A percentile compares a stretch with the other conserved stretches of the same genome.
Conservation (phyloP, 768 basidiomycete species). For the Tylopilus plumbeoviolaceoides region DNA sequence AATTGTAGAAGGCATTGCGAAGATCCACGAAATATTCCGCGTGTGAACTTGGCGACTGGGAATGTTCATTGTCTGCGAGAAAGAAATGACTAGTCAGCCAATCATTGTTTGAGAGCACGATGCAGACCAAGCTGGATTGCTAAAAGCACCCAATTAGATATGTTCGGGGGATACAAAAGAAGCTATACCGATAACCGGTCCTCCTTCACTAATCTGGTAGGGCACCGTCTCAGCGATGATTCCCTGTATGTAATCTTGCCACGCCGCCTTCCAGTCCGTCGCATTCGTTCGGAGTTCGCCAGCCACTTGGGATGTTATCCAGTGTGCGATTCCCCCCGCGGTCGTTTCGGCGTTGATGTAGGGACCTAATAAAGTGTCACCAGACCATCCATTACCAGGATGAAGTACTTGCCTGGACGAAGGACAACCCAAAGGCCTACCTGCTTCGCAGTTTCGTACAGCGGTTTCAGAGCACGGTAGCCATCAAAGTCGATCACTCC, state of each 20-base stretch:
- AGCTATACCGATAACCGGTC: constrained; percentile 63
- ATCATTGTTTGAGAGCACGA: too few relatives aligned
- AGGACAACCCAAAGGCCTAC: constrained; percentile 78
- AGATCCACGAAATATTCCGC: constrained; percentile 63
- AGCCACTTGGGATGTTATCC: constrained; percentile 66
- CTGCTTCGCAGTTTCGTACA: constrained; percentile 70
- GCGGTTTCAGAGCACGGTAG: constrained; percentile 62
- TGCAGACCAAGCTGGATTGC: constrained; percentile 54
- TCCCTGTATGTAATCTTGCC: constrained; percentile 67
- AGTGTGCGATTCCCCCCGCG: constrained; percentile 68
- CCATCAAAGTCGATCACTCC: constrained; percentile 71
- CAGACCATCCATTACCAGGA: not conserved
- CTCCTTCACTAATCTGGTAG: constrained; percentile 68
- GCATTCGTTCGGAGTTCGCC: constrained; percentile 67
- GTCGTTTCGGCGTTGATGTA: constrained; percentile 81
- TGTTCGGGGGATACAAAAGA: not conserved
- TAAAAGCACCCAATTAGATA: constrained; percentile 19
- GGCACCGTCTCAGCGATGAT: constrained; percentile 57
- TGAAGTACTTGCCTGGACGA: constrained; percentile 58
- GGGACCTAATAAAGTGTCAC: constrained; percentile 20
- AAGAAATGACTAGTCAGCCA: not conserved
- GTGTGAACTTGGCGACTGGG: constrained; percentile 41
- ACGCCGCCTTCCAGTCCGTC: constrained; percentile 63
- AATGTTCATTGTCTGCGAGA: constrained; percentile 68
- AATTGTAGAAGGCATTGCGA: constrained; percentile 49